Conservation (phyloP, 768 basidiomycete species). For the Suillus ampliporus region DNA sequence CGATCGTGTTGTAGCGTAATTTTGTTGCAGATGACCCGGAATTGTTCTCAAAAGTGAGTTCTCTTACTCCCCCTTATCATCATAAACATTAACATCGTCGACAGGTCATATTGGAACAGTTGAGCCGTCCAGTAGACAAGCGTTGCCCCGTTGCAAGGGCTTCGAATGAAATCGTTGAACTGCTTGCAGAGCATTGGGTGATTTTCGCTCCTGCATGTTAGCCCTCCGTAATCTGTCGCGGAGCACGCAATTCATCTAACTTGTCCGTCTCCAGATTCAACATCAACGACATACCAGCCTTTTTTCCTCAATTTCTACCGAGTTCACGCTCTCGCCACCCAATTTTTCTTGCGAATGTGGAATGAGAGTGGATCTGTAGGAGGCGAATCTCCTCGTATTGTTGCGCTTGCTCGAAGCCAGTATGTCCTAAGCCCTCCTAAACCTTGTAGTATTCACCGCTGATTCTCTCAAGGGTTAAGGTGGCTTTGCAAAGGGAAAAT, state of each 20-base stretch:
- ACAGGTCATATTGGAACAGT: constrained; percentile 82
- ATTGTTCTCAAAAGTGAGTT: constrained; percentile 69
- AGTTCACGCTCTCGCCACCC: constrained; percentile 80
- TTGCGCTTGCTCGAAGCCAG: constrained; percentile 84
- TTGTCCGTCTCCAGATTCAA: constrained; percentile 55
- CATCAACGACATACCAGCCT: constrained; percentile 81
- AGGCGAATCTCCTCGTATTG: constrained; percentile 80
- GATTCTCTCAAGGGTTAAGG: constrained; percentile 61
- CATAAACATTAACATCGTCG: constrained; percentile 12
- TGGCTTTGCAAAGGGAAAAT: constrained; percentile 76
- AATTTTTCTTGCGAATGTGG: constrained; percentile 95
- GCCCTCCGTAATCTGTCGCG: constrained; percentile 29
- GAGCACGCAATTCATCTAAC: constrained; percentile 7
- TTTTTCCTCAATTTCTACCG: constrained; percentile 87
- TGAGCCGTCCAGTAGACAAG: constrained; percentile 72
- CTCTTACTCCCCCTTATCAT: not conserved
- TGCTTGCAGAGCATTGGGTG: constrained; percentile 84
- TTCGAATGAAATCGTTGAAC: constrained; percentile 85
- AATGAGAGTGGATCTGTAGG: constrained; percentile 79
- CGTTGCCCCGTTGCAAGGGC: constrained; percentile 85
- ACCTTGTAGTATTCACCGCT: constrained; percentile 14
- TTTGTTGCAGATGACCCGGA: constrained; percentile 76
- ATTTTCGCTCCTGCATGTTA: constrained; percentile 86
- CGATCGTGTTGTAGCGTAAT: constrained; percentile 49
- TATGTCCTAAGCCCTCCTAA: constrained; percentile 44